phyloP scores from a whole-genome alignment of 306 rosid genomes.

The Pueraria montana region DNA sequence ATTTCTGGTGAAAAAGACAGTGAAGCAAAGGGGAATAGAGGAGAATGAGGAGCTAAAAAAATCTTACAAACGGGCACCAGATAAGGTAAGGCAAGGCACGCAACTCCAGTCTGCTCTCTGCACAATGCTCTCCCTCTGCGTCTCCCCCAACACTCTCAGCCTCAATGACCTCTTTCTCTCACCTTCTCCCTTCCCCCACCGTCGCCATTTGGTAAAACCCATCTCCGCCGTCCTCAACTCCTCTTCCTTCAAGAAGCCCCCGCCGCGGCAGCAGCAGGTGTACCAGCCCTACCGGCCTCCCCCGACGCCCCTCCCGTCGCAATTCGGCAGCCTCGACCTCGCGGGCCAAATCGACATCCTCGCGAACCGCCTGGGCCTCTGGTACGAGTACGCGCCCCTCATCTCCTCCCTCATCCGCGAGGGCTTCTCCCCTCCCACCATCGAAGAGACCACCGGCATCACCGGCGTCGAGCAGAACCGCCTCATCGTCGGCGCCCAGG shows the following conservation, averaged over 20 bases:
- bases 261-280: slow-evolving; percentile 51
- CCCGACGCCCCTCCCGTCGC: slow-evolving; percentile 62
- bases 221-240: slow-evolving; percentile 37
- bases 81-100: not conserved
- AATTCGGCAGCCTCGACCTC: slow-evolving; percentile 67
- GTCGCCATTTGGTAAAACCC: not conserved
- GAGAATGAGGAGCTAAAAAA: not conserved
- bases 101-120: too few relatives aligned
- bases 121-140: slow-evolving; percentile 27
- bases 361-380: slow-evolving; percentile 79
- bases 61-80: not conserved
- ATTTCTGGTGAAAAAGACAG: not conserved
- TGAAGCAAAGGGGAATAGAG: not conserved
- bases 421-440: slow-evolving; percentile 74
- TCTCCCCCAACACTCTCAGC: not conserved
- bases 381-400: slow-evolving; percentile 83
- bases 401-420: slow-evolving; percentile 72
- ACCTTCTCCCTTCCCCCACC: not conserved
- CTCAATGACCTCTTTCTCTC: not conserved
- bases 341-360: slow-evolving; percentile 63
- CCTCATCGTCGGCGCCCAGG: slow-evolving; percentile 76
- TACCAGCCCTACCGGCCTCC: slow-evolving; percentile 95
- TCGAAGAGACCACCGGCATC: slow-evolving; percentile 85
- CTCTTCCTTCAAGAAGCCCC: not conserved
- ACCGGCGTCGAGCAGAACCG: slow-evolving; percentile 79